Evolutionary conservation across 495 filamentous ascomycete genomes (phyloP), one percentile per base, ranked within the genome.

Genomic region (Oleoguttula mirabilis): DNA sequence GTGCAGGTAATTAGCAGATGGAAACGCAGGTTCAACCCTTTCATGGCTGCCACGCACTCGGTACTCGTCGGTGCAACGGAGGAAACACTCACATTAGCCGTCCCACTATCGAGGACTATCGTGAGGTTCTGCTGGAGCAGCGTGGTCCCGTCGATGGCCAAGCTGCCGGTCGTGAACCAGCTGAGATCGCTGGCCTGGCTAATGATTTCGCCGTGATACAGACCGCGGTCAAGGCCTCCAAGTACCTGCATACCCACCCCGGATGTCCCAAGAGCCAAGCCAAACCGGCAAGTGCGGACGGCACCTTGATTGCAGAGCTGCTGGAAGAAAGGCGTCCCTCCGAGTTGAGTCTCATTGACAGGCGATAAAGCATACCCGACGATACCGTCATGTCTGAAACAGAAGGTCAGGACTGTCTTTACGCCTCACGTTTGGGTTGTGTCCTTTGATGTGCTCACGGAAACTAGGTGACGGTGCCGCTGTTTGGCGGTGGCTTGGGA

Each of bases 301-400:
- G 19, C 20, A 6, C 24, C 31, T 24, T 36, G 10, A 7, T 43
- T 15, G 22, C 41, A 43, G 19, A 43, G 41, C 10, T 24, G 16
- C 21, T 28, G 32, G 19, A 43, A 43, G n/a, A 43, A 35, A 11
- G 41, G 41, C n/a, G 14, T 28, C 2, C 31, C 41, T 8, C 32
- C 41, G 7, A 43, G 28, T 12, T 36, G 30, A 6, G 41, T 43
- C 10, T 35, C 17, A 19, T 24, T 36, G 10, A 20, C 21, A 3
- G 5, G 14, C 35, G 22, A 11, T 8, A 7, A 19, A 10, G 30
- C 16, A 21, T 35, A 43, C 3, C 41, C 41, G 11, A 43, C 41
- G 24, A 43, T 33, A 32, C 41, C 41, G 10, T 36, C 21, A 24
- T 43, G 41, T 28, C n/a, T n/a, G n/a, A n/a, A n/a, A n/a, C n/a